Evolutionary conservation across 129 eudicot species (phyloP).

Genomic region (Saposhnikovia divaricata): DNA sequence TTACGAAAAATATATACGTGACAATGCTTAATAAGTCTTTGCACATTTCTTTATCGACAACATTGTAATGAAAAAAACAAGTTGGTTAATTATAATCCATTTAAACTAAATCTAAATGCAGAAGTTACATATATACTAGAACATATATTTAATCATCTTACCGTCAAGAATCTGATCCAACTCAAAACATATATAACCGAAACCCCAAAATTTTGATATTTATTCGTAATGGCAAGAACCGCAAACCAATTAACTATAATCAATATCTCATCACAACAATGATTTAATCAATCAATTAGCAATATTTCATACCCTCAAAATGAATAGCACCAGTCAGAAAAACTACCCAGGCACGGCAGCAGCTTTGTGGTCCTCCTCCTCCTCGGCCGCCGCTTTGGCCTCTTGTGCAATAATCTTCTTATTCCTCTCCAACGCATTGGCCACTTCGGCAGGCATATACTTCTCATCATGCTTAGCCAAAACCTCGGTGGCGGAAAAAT

Average conservation of each 20-base stretch:
- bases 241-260: neutral
- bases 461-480: conserved; percentile 98
- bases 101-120: too few species aligned
- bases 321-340: neutral
- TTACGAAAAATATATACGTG: too few species aligned
- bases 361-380: conserved; percentile 4
- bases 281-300: conserved; percentile 6
- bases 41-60: too few species aligned
- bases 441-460: conserved; percentile 95
- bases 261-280: conserved; percentile 12
- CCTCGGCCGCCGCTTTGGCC: neutral
- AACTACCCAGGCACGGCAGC: conserved; percentile 1
- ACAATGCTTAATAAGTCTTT: too few species aligned
- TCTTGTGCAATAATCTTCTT: conserved; percentile 51
- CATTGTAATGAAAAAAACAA: too few species aligned
- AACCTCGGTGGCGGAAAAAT: conserved; percentile 76
- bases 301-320: neutral
- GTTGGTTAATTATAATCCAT: too few species aligned
- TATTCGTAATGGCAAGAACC: neutral
- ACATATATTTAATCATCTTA: neutral
- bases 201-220: conserved; percentile 1
- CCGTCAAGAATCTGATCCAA: neutral
- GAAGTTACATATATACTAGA: too few species aligned
- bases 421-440: conserved; percentile 76
- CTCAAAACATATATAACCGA: neutral